A percentile compares a stretch with the other conserved stretches of the same genome.
phyloP scores from a whole-genome alignment of 179 eudicot species.

The Amaranthus tricolor region DNA sequence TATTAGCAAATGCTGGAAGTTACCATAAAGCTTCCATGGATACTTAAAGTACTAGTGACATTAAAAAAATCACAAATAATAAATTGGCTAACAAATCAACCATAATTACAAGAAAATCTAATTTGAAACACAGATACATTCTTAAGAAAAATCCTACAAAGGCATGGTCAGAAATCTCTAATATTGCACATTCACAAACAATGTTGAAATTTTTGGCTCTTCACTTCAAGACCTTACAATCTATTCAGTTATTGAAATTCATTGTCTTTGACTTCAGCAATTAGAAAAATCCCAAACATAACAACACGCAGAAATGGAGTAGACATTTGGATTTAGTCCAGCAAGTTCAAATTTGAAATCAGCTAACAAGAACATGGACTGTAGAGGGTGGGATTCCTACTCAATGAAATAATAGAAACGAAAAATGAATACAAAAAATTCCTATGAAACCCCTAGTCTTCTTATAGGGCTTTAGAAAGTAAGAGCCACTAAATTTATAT shows the following conservation, averaged over 20 bases:
- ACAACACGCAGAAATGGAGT: background rate
- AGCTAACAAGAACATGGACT: background rate
- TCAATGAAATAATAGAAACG: too few relatives aligned
- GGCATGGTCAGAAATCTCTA: background rate
- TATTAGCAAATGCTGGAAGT: slow-evolving; percentile 18
- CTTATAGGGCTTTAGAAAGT: background rate
- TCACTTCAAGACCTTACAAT: background rate
- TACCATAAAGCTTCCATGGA: slow-evolving; percentile 14
- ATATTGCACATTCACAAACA: background rate
- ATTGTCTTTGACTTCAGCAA: background rate
- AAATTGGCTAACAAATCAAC: slow-evolving; percentile 7
- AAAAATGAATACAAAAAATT: background rate
- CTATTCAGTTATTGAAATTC: background rate
- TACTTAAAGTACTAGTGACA: slow-evolving; percentile 2
- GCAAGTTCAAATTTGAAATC: background rate
- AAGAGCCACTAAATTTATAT: too few relatives aligned
- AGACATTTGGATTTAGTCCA: background rate
- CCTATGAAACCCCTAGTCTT: slow-evolving; percentile 8
- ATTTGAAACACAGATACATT: slow-evolving; percentile 10
- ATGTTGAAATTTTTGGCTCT: background rate
- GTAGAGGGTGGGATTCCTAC: too few relatives aligned
- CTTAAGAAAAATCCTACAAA: background rate
- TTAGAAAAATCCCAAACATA: background rate
- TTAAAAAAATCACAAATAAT: slow-evolving; percentile 13
- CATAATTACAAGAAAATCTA: background rate